phyloP scores from a whole-genome alignment of 108 stramenopile genomes.

The Fragilariopsis cylindrus region DNA sequence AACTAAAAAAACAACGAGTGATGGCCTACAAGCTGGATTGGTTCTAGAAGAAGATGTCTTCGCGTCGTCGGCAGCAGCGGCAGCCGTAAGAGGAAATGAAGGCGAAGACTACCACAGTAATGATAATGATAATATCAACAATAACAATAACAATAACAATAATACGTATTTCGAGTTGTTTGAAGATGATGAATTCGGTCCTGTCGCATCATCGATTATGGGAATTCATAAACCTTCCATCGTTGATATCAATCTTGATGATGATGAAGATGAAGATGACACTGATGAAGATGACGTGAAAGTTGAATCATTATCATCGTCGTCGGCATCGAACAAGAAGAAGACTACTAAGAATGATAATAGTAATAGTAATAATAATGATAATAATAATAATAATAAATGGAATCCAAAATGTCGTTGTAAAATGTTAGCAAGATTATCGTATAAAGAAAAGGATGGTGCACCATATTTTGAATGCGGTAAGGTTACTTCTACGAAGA shows the following conservation, averaged over 20 bases:
- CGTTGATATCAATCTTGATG: neutral
- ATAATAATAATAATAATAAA: neutral
- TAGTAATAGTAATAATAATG: neutral
- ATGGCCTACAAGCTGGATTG: slow-evolving; percentile 28
- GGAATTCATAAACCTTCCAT: slow-evolving; percentile 21
- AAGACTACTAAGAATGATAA: slow-evolving; percentile 1
- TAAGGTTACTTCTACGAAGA: neutral
- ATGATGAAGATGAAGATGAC: neutral
- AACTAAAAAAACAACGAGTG: neutral
- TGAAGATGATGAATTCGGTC: slow-evolving; percentile 25
- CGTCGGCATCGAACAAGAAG: neutral
- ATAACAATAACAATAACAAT: neutral
- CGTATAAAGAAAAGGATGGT: neutral
- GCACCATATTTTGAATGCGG: neutral
- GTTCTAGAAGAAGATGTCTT: slow-evolving; percentile 31
- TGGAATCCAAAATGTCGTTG: slow-evolving; percentile 10
- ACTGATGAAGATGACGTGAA: neutral
- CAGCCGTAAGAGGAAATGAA: neutral
- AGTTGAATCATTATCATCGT: neutral
- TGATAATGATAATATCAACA: neutral
- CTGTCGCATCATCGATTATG: slow-evolving; percentile 26
- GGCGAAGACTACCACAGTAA: slow-evolving; percentile 10
- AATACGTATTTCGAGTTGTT: slow-evolving; percentile 21
- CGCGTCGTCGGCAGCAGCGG: neutral
- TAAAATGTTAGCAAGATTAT: neutral